phyloP scores from a whole-genome alignment of 495 filamentous ascomycete species.

The Penicillium ucsense region DNA sequence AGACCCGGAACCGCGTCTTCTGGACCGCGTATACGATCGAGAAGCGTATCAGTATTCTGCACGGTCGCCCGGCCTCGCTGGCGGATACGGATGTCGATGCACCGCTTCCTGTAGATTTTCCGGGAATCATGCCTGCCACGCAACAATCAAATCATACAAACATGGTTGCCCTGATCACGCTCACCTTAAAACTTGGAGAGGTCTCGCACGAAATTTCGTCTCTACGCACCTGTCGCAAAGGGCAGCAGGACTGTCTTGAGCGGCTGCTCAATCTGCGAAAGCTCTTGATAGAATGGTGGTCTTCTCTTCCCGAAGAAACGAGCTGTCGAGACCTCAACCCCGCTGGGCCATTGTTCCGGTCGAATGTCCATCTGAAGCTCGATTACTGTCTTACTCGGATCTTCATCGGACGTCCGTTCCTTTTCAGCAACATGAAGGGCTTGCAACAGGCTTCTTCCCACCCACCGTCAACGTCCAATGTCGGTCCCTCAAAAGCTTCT shows the following conservation, averaged over 20 bases:
- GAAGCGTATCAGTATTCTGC: conserved; percentile 39
- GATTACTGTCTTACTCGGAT: conserved; percentile 40
- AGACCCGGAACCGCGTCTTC: conserved; percentile 41
- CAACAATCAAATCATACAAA: conserved; percentile 37
- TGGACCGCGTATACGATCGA: conserved; percentile 45
- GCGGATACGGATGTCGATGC: conserved; percentile 38
- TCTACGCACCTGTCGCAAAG: conserved; percentile 29
- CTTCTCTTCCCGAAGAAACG: conserved; percentile 35
- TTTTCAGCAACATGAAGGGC: conserved; percentile 36
- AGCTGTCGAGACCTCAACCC: conserved; percentile 33
- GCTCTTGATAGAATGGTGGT: conserved; percentile 40
- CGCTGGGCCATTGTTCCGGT: conserved; percentile 29
- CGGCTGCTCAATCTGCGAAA: conserved; percentile 32
- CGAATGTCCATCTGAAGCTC: conserved; percentile 41
- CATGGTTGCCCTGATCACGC: conserved; percentile 35
- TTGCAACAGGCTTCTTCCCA: conserved; percentile 16
- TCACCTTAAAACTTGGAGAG: conserved; percentile 37
- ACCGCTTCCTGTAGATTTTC: conserved; percentile 35
- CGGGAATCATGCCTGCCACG: conserved; percentile 23
- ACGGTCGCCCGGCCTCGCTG: conserved; percentile 38
- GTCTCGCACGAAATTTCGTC: conserved; percentile 34
- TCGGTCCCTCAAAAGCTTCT: conserved; percentile 19
- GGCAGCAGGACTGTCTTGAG: conserved; percentile 36
- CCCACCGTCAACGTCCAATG: neutral
- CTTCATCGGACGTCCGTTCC: conserved; percentile 40